Evolutionary conservation across 805 yeast species (phyloP).

Genomic region (Barnettozyma botsteinii): DNA sequence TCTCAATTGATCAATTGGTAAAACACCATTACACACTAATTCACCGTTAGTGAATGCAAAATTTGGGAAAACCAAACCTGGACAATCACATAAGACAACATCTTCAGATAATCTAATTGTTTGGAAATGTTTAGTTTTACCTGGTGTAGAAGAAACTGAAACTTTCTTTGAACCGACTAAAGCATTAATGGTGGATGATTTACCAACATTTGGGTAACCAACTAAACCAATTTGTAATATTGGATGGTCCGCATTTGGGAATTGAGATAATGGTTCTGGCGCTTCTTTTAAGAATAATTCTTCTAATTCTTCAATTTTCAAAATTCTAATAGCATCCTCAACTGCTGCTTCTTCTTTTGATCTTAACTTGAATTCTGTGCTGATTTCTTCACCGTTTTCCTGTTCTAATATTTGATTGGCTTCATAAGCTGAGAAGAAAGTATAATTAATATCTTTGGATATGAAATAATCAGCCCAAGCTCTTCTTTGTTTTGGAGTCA

Average conservation of each 20-base stretch:
- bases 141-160: slow-evolving; percentile 98
- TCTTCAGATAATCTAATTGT: slow-evolving; percentile 80
- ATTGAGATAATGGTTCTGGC: slow-evolving; percentile 56
- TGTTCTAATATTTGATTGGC: slow-evolving; percentile 73
- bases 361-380: slow-evolving; percentile 12
- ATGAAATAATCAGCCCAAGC: slow-evolving; percentile 85
- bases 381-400: slow-evolving; percentile 34
- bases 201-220: slow-evolving; percentile 96
- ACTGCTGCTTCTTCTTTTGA: slow-evolving; percentile 23
- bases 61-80: slow-evolving; percentile 97
- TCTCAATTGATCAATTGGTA: slow-evolving; percentile 94
- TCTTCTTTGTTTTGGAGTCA: slow-evolving; percentile 69
- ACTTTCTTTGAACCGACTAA: slow-evolving; percentile 94
- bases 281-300: slow-evolving; percentile 68
- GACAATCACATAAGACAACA: slow-evolving; percentile 93
- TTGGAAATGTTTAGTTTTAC: slow-evolving; percentile 98
- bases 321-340: slow-evolving; percentile 54
- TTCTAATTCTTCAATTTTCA: slow-evolving; percentile 82
- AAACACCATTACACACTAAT: slow-evolving; percentile 95
- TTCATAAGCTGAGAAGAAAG: slow-evolving; percentile 86
- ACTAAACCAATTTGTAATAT: slow-evolving; percentile 88
- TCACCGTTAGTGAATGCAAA: slow-evolving; percentile 96
- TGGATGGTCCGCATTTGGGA: slow-evolving; percentile 54
- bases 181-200: slow-evolving; percentile 97
- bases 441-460: slow-evolving; percentile 63